Conservation (phyloP, 805 yeast species). For the Ogataea neopini region DNA sequence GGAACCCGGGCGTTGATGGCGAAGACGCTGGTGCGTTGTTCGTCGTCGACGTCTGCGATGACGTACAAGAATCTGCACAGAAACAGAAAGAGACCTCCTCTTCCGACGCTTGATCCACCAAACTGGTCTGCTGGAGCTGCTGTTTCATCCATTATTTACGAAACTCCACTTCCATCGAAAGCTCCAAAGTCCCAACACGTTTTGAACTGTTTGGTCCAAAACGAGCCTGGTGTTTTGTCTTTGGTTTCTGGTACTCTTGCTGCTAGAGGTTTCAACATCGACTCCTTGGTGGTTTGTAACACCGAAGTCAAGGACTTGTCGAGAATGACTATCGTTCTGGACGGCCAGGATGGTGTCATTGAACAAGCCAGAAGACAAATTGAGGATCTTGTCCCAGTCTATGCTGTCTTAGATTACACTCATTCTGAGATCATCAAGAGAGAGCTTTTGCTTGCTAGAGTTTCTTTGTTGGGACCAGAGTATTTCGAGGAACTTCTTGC, state of each 20-base stretch:
- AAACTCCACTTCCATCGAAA: slow-evolving; percentile 69
- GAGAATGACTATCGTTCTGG: slow-evolving; percentile 93
- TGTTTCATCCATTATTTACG: slow-evolving; percentile 91
- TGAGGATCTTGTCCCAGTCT: slow-evolving; percentile 96
- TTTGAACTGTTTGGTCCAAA: slow-evolving; percentile 94
- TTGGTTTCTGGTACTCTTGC: slow-evolving; percentile 94
- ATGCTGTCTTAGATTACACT: slow-evolving; percentile 94
- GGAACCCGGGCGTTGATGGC: slow-evolving; percentile 16
- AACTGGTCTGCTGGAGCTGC: slow-evolving; percentile 96
- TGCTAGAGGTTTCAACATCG: slow-evolving; percentile 97
- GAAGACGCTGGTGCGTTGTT: slow-evolving; percentile 22
- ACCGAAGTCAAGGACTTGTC: slow-evolving; percentile 95
- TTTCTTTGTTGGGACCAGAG: slow-evolving; percentile 95
- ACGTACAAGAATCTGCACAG: slow-evolving; percentile 92
- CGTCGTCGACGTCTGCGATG: slow-evolving; percentile 87
- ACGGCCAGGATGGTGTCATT: slow-evolving; percentile 93
- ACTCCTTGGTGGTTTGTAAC: slow-evolving; percentile 93
- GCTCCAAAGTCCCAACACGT: slow-evolving; percentile 82
- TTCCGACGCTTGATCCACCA: slow-evolving; percentile 92
- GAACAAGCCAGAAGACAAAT: slow-evolving; percentile 98
- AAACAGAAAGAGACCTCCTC: slow-evolving; percentile 81
- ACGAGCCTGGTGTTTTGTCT: slow-evolving; percentile 97
- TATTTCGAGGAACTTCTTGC: slow-evolving; percentile 93
- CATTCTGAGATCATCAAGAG: slow-evolving; percentile 87
- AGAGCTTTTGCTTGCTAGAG: slow-evolving; percentile 88